Evolutionary conservation across 805 yeast genomes (phyloP).

Genomic region (Candida stauntonica): DNA sequence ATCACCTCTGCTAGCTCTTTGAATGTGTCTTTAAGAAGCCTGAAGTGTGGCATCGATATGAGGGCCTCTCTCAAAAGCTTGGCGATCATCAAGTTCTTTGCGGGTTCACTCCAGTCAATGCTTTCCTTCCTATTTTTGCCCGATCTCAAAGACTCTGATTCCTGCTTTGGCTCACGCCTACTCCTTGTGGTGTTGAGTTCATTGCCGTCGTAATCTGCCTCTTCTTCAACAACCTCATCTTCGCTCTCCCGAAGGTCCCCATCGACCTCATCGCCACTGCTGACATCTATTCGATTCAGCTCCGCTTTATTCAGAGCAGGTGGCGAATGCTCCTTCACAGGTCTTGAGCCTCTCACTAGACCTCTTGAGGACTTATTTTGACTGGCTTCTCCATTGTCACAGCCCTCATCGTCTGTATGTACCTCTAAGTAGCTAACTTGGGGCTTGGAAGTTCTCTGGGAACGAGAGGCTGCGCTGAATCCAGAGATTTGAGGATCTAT

Average conservation of each 20-base stretch:
- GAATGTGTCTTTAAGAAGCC: constrained; percentile 1
- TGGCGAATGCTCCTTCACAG: too few species aligned
- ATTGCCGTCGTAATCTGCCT: neutral
- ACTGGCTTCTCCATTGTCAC: neutral
- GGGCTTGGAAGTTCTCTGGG: neutral
- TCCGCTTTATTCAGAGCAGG: too few species aligned
- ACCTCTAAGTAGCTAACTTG: neutral
- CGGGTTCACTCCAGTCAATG: constrained; percentile 9
- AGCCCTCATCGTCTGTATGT: neutral
- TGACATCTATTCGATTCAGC: too few species aligned
- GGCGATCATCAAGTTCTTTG: constrained; percentile 8
- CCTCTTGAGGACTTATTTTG: too few species aligned
- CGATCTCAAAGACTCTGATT: too few species aligned
- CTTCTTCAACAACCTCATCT: neutral
- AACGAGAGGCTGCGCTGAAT: neutral
- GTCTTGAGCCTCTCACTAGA: too few species aligned
- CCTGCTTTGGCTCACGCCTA: neutral
- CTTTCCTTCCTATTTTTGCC: constrained; percentile 1
- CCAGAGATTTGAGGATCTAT: neutral
- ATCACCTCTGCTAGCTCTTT: constrained; percentile 5
- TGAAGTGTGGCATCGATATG: constrained; percentile 2
- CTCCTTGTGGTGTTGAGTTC: too few species aligned
- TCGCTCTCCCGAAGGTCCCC: neutral
- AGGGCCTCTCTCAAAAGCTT: constrained; percentile 5
- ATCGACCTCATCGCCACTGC: neutral